A percentile compares a stretch with the other conserved stretches of the same genome.
phyloP scores from a whole-genome alignment of 139 green algal species.

The Chlamydomonas sp. region DNA sequence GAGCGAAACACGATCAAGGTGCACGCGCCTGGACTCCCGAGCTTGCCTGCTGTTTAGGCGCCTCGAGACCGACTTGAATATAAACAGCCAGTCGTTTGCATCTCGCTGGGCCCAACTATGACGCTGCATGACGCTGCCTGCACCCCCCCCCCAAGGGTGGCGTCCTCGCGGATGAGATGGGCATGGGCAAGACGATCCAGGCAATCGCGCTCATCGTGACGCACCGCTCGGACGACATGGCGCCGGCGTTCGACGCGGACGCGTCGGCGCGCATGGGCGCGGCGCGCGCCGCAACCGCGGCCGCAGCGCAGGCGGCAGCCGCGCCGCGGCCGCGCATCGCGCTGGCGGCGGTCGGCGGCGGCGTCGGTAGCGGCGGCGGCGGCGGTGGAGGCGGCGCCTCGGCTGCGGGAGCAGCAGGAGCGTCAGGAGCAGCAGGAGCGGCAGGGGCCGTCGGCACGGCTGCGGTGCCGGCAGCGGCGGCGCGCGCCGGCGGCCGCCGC shows the following conservation, averaged over 20 bases:
- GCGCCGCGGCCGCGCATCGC: slow-evolving; percentile 20
- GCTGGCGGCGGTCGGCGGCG: background rate
- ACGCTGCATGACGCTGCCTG: too few species aligned
- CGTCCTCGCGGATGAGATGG: slow-evolving; percentile 62
- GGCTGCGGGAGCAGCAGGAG: slow-evolving; percentile 1
- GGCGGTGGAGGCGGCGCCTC: background rate
- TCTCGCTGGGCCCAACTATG: too few species aligned
- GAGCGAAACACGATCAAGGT: too few species aligned
- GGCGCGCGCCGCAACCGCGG: slow-evolving; percentile 4
- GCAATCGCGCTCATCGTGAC: slow-evolving; percentile 76
- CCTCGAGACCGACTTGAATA: too few species aligned
- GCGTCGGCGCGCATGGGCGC: background rate
- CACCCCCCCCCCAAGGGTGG: too few species aligned
- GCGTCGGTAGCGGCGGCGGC: background rate
- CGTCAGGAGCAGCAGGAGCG: background rate
- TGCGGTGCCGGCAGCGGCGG: background rate
- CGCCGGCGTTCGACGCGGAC: background rate
- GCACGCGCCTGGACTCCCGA: too few species aligned
- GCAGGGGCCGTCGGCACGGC: background rate
- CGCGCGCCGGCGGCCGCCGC: background rate
- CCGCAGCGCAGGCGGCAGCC: slow-evolving; percentile 7
- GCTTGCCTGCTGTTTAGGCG: too few species aligned
- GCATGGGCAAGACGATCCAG: slow-evolving; percentile 60
- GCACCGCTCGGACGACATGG: slow-evolving; percentile 42
- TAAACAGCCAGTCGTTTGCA: too few species aligned